Evolutionary conservation across 176 grass and related monocot genomes (phyloP).

Genomic region (Elymus sibiricus): DNA sequence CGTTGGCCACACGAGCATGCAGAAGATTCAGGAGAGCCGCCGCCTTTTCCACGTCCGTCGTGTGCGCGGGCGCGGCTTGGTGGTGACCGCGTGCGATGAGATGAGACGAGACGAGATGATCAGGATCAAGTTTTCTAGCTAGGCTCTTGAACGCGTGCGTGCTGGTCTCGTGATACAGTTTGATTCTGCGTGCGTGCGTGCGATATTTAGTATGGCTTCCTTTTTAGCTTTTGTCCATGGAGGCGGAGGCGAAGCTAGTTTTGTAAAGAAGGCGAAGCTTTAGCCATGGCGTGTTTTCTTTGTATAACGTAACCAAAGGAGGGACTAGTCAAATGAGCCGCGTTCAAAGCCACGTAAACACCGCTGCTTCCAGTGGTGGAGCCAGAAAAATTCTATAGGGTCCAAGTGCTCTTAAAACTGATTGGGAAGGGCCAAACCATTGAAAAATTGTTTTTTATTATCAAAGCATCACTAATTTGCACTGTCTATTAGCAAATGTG

Average conservation of each 20-base stretch:
- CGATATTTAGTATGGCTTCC: neutral
- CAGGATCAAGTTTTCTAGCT: neutral
- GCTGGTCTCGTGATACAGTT: neutral
- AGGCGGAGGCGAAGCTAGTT: too few relatives aligned
- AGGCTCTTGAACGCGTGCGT: neutral
- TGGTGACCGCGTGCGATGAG: neutral
- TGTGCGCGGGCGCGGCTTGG: neutral
- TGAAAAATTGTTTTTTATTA: too few relatives aligned
- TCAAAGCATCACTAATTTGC: too few relatives aligned
- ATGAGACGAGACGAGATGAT: neutral
- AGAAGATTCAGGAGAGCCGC: constrained; percentile 20
- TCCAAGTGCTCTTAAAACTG: too few relatives aligned
- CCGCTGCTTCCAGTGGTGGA: too few relatives aligned
- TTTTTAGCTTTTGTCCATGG: neutral
- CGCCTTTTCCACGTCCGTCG: neutral
- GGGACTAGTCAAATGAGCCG: too few relatives aligned
- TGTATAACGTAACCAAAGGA: too few relatives aligned
- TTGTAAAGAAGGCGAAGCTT: too few relatives aligned
- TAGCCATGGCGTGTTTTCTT: neutral
- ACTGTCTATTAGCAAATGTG: too few relatives aligned
- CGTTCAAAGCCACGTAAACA: too few relatives aligned
- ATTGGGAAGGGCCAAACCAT: too few relatives aligned
- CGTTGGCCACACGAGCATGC: neutral
- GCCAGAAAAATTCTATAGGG: too few relatives aligned
- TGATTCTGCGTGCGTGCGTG: neutral